A percentile compares a stretch with the other conserved stretches of the same genome.
phyloP scores from a whole-genome alignment of 2,329 filamentous ascomycete genomes.

The Coniochaeta ligniaria region DNA sequence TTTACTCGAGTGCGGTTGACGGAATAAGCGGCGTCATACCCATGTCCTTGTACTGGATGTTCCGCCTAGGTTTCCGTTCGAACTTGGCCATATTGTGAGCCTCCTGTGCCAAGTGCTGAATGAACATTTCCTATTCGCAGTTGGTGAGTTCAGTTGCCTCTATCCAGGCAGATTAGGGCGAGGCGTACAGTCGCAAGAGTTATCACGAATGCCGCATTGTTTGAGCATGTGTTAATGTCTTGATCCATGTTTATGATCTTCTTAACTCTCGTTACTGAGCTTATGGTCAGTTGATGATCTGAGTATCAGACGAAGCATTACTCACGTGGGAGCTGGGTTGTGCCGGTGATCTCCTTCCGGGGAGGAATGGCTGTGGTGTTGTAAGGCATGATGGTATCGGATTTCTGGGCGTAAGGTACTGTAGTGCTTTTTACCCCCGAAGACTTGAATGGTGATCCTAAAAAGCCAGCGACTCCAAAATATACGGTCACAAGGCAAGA shows the following conservation, averaged over 20 bases:
- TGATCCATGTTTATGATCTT: constrained; percentile 88
- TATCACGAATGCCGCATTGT: constrained; percentile 90
- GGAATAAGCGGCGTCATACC: constrained; percentile 39
- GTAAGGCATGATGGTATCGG: constrained; percentile 64
- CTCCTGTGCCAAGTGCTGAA: constrained; percentile 82
- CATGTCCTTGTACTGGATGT: constrained; percentile 93
- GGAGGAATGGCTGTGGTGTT: constrained; percentile 80
- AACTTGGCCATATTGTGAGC: constrained; percentile 83
- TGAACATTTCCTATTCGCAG: constrained; percentile 77
- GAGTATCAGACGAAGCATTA: constrained; percentile 11
- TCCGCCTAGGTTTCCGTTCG: constrained; percentile 85
- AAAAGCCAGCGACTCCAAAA: not conserved
- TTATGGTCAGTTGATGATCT: constrained; percentile 1
- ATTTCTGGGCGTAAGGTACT: not conserved
- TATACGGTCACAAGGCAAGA: not conserved
- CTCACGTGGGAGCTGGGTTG: constrained; percentile 78
- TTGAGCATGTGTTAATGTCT: constrained; percentile 79
- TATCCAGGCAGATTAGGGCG: not conserved
- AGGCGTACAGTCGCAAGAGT: constrained; percentile 71
- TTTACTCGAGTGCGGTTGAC: constrained; percentile 4
- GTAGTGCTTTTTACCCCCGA: not conserved
- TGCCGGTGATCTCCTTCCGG: constrained; percentile 74
- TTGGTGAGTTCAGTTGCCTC: not conserved
- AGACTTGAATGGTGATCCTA: not conserved
- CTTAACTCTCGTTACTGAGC: constrained; percentile 82